Evolutionary conservation across 2,329 filamentous ascomycete genomes (phyloP).

Genomic region (Huntiella omanensis): DNA sequence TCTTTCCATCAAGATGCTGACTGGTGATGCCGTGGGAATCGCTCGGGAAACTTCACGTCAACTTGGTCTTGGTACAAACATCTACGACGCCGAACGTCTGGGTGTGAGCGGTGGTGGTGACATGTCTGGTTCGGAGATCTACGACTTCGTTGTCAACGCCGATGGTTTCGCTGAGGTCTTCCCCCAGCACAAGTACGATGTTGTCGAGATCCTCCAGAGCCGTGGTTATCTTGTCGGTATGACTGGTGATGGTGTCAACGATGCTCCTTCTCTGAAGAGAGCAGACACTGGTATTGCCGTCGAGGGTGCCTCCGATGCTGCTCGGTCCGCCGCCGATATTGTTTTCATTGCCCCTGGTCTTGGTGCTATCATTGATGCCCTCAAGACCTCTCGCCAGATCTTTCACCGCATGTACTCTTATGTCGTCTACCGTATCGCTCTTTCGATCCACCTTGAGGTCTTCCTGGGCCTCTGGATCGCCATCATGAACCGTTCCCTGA

Average conservation of each 20-base stretch:
- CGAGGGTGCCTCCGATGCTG: slow-evolving; percentile 78
- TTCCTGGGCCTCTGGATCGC: slow-evolving; percentile 86
- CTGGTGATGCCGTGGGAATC: slow-evolving; percentile 84
- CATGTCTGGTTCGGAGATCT: slow-evolving; percentile 85
- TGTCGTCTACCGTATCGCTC: slow-evolving; percentile 83
- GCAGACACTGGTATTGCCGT: slow-evolving; percentile 94
- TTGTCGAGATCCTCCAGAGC: slow-evolving; percentile 83
- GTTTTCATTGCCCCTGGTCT: slow-evolving; percentile 85
- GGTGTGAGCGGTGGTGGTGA: slow-evolving; percentile 79
- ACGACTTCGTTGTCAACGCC: slow-evolving; percentile 87
- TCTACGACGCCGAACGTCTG: slow-evolving; percentile 84
- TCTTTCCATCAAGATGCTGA: slow-evolving; percentile 90
- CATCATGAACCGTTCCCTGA: slow-evolving; percentile 66
- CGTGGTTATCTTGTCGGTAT: slow-evolving; percentile 88
- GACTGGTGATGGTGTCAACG: slow-evolving; percentile 93
- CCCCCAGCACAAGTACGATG: slow-evolving; percentile 88
- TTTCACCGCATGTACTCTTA: slow-evolving; percentile 97
- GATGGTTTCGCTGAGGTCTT: slow-evolving; percentile 92
- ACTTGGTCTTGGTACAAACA: slow-evolving; percentile 78
- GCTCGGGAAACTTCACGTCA: slow-evolving; percentile 27
- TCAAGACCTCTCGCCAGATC: slow-evolving; percentile 86
- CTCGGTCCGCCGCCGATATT: slow-evolving; percentile 79
- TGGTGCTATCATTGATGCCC: slow-evolving; percentile 77
- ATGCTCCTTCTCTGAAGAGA: slow-evolving; percentile 82
- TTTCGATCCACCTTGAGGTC: slow-evolving; percentile 80